Evolutionary conservation across 1,284 basidiomycete species (phyloP).

Genomic region (Trichosporon inkin): DNA sequence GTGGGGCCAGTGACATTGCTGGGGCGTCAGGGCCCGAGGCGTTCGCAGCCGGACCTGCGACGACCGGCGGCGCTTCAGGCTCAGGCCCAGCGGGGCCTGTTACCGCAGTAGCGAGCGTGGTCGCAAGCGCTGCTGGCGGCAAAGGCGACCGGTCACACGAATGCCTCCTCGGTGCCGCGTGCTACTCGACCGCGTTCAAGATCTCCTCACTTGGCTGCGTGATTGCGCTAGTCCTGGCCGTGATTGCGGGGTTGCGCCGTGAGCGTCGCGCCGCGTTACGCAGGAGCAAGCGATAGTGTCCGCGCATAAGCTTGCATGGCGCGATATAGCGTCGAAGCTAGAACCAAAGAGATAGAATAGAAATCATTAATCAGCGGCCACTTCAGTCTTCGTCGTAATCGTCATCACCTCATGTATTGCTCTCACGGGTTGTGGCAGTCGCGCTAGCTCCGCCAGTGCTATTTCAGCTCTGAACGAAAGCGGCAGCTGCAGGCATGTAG

Average conservation of each 20-base stretch:
- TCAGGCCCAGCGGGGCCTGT: conserved; percentile 13
- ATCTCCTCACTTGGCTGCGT: conserved; percentile 37
- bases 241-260: conserved; percentile 39
- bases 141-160: conserved; percentile 9
- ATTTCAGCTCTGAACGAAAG: not conserved
- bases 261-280: conserved; percentile 23
- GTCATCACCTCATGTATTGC: no score
- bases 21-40: not conserved
- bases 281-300: not conserved
- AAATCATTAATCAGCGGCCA: not conserved
- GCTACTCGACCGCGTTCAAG: conserved; percentile 47
- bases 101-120: conserved; percentile 2
- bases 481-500: not conserved
- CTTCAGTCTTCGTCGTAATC: not conserved
- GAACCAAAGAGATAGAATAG: no score
- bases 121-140: not conserved
- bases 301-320: not conserved
- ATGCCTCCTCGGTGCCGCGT: conserved; percentile 42
- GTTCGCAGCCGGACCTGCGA: not conserved
- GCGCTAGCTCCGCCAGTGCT: no score
- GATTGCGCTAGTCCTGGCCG: conserved; percentile 38
- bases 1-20: not conserved
- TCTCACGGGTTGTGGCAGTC: not conserved
- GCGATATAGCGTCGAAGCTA: not conserved
- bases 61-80: conserved; percentile 12